phyloP scores from a whole-genome alignment of 306 rosid genomes.

The Canavalia gladiata region DNA sequence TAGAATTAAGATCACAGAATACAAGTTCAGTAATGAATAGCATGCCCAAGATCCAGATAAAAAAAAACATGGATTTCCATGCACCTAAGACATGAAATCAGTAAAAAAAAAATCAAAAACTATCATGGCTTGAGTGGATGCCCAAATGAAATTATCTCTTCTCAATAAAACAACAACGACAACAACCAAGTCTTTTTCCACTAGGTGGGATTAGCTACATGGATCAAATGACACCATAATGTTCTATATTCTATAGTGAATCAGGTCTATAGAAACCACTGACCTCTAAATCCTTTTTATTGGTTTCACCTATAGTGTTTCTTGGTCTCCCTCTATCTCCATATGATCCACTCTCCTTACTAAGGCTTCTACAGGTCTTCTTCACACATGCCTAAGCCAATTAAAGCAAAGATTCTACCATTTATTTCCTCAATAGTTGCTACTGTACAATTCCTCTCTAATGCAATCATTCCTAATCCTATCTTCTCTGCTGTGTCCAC shows the following conservation, averaged over 20 bases:
- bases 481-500: not conserved
- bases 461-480: not conserved
- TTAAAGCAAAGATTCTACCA: not conserved
- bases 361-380: not conserved
- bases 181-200: not conserved
- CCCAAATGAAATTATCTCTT: slow-evolving; percentile 18
- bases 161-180: not conserved
- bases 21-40: slow-evolving; percentile 24
- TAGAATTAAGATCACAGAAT: slow-evolving; percentile 24
- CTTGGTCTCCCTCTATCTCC: not conserved
- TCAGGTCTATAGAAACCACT: not conserved
- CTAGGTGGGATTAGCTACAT: not conserved
- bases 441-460: not conserved
- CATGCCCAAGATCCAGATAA: slow-evolving; percentile 6
- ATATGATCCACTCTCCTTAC: not conserved
- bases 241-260: not conserved
- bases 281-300: not conserved
- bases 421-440: slow-evolving; percentile 5
- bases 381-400: not conserved
- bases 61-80: slow-evolving; percentile 14
- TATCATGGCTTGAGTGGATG: not conserved
- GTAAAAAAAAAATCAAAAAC: slow-evolving; percentile 2
- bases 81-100: slow-evolving; percentile 28
- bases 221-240: not conserved
- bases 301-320: slow-evolving; percentile 4